Conservation (phyloP, 805 yeast genomes). For the Teunomyces stri region DNA sequence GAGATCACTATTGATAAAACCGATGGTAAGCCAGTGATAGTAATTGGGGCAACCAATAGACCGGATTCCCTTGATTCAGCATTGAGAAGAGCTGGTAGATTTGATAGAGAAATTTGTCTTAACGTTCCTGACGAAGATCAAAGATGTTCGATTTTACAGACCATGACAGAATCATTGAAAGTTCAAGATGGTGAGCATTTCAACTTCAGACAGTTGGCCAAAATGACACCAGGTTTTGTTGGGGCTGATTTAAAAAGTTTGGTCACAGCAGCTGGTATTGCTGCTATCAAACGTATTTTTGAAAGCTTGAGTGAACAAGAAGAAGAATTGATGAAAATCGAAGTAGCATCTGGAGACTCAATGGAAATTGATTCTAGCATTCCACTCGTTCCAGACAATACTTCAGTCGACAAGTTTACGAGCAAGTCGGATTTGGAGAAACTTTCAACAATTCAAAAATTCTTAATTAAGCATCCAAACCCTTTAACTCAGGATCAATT, state of each 20-base stretch:
- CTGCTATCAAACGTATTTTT: constrained; percentile 90
- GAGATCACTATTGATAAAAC: constrained; percentile 86
- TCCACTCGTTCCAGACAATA: constrained; percentile 6
- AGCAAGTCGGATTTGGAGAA: constrained; percentile 33
- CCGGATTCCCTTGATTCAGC: constrained; percentile 96
- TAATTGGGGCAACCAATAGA: constrained; percentile 94
- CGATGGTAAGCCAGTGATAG: constrained; percentile 87
- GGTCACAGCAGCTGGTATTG: constrained; percentile 91
- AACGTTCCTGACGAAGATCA: constrained; percentile 92
- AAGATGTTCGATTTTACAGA: constrained; percentile 68
- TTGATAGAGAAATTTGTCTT: constrained; percentile 90
- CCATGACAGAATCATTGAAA: constrained; percentile 68
- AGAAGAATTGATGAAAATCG: constrained; percentile 20
- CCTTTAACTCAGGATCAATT: constrained; percentile 77
- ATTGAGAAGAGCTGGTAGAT: constrained; percentile 92
- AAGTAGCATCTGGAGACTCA: constrained; percentile 13
- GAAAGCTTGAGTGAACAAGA: constrained; percentile 49
- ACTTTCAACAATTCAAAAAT: constrained; percentile 67
- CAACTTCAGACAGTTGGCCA: constrained; percentile 73
- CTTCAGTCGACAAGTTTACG: constrained; percentile 26
- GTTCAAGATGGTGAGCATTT: constrained; percentile 54
- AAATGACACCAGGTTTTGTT: constrained; percentile 94
- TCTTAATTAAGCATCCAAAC: constrained; percentile 70
- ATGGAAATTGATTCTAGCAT: constrained; percentile 33
- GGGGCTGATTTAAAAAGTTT: constrained; percentile 96